These are phyloP conservation scores for Mycocentrospora acerina DNA, from an alignment of 2,329 filamentous ascomycete species.

Conservation along the genomic window DNA sequence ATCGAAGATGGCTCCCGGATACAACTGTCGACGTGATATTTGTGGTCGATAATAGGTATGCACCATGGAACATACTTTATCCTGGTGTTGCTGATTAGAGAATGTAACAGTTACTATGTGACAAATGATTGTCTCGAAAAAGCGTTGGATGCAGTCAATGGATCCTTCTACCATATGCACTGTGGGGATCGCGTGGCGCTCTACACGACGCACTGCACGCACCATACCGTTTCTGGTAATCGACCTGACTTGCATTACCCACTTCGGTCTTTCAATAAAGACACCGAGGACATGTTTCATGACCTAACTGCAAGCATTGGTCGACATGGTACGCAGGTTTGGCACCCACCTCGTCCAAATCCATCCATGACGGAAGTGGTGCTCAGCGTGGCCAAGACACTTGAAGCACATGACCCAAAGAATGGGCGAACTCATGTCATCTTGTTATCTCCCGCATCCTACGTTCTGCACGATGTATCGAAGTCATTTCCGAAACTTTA, in stretches of 20 bases:
- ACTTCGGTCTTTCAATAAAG: constrained; percentile 13
- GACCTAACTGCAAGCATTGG: constrained; percentile 20
- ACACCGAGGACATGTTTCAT: constrained; percentile 17
- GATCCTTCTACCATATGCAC: constrained; percentile 19
- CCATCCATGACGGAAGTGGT: constrained; percentile 32
- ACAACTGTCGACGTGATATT: constrained; percentile 36
- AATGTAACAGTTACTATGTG: constrained; percentile 27
- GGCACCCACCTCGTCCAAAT: constrained; percentile 31
- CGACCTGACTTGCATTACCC: constrained; percentile 28
- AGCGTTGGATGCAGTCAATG: constrained; percentile 19
- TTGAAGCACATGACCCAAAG: constrained; percentile 15
- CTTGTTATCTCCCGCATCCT: constrained; percentile 25
- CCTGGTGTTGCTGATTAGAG: constrained; percentile 2
- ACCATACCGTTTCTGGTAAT: constrained; percentile 27
- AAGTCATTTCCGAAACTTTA: constrained; percentile 20
- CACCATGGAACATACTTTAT: background rate
- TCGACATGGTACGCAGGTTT: constrained; percentile 22
- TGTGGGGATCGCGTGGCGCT: constrained; percentile 29
- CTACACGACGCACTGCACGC: constrained; percentile 35
- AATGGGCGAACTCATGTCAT: constrained; percentile 27
- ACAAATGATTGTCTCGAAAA: constrained; percentile 24
- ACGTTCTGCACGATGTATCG: constrained; percentile 25
- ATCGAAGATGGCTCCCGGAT: constrained; percentile 16
- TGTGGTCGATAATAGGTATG: constrained; percentile 43
- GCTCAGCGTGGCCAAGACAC: constrained; percentile 22